These are phyloP conservation scores for Leccinum uliginosum DNA, from an alignment of 768 basidiomycete species.

Conservation along the genomic window DNA sequence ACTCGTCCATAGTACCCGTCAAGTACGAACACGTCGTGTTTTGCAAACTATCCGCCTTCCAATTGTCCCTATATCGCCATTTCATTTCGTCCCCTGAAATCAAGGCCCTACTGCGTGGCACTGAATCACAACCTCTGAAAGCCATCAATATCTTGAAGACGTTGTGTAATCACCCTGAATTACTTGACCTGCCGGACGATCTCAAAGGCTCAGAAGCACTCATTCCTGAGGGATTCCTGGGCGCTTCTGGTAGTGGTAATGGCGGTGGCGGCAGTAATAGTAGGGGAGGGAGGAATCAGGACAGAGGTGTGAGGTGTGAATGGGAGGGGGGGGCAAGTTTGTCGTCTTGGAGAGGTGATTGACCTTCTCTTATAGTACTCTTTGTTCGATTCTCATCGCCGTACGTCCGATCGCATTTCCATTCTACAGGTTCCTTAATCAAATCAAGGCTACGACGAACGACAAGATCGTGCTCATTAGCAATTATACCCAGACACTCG, in stretches of 20 bases:
- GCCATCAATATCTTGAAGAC: slow-evolving; percentile 95
- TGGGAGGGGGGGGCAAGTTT: slow-evolving; percentile 95
- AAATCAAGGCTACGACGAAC: slow-evolving; percentile 72
- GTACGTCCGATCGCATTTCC: not conserved
- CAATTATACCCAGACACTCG: slow-evolving; percentile 94
- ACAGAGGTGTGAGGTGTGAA: slow-evolving; percentile 55
- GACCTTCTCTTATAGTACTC: not conserved
- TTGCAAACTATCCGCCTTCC: slow-evolving; percentile 80
- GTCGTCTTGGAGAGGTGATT: slow-evolving; percentile 83
- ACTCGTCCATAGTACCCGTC: slow-evolving; percentile 71
- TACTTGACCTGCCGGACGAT: slow-evolving; percentile 81
- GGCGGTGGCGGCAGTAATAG: slow-evolving; percentile 32
- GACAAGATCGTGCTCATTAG: slow-evolving; percentile 98
- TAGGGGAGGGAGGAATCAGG: slow-evolving; percentile 39
- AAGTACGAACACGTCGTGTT: slow-evolving; percentile 99
- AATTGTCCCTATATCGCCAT: slow-evolving; percentile 77
- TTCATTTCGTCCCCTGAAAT: slow-evolving; percentile 94
- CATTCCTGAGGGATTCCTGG: slow-evolving; percentile 78
- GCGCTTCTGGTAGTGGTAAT: slow-evolving; percentile 31
- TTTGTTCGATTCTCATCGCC: not conserved
- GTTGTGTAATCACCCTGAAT: slow-evolving; percentile 91
- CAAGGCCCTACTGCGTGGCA: slow-evolving; percentile 80
- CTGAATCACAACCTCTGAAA: slow-evolving; percentile 90
- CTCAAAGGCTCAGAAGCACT: slow-evolving; percentile 76
- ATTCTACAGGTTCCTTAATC: slow-evolving; percentile 71